Percentiles rank a stretch among this genome's conserved stretches.
These are phyloP conservation scores for Candida andamanensis DNA, from an alignment of 805 yeast species.

Conservation along the genomic window DNA sequence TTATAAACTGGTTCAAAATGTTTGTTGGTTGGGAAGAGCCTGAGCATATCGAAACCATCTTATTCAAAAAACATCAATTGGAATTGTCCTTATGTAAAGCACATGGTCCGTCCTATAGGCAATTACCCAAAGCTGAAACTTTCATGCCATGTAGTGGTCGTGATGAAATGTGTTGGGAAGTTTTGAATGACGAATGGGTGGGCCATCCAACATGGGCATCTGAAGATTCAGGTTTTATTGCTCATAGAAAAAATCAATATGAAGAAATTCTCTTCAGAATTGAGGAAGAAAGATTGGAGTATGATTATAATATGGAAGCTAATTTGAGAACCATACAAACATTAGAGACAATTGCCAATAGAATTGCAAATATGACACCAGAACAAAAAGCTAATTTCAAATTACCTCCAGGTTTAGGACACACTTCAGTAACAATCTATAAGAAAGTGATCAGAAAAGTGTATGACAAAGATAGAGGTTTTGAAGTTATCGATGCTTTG, in stretches of 20 bases:
- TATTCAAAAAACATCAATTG: conserved; percentile 83
- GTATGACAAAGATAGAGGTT: conserved; percentile 91
- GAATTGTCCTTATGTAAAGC: conserved; percentile 89
- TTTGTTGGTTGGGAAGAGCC: conserved; percentile 92
- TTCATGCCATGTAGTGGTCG: conserved; percentile 97
- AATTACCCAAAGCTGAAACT: conserved; percentile 88
- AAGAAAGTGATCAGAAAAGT: conserved; percentile 89
- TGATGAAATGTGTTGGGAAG: conserved; percentile 99
- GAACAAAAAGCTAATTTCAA: conserved; percentile 85
- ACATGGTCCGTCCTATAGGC: conserved; percentile 91
- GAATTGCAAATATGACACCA: conserved; percentile 86
- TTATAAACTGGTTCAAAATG: conserved; percentile 85
- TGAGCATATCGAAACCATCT: conserved; percentile 79
- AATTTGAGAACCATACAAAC: conserved; percentile 93
- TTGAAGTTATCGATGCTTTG: conserved; percentile 91
- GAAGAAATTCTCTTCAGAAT: conserved; percentile 93
- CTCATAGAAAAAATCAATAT: conserved; percentile 97
- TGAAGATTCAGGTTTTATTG: conserved; percentile 96
- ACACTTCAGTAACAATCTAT: conserved; percentile 84
- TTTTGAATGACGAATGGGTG: conserved; percentile 97
- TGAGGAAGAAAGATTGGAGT: conserved; percentile 97
- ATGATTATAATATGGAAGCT: conserved; percentile 93
- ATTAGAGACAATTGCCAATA: conserved; percentile 87
- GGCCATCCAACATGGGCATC: conserved; percentile 99
- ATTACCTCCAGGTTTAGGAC: conserved; percentile 90